Evolutionary conservation across 257 asterid genomes (phyloP).

Genomic region (Solanum acaule): DNA sequence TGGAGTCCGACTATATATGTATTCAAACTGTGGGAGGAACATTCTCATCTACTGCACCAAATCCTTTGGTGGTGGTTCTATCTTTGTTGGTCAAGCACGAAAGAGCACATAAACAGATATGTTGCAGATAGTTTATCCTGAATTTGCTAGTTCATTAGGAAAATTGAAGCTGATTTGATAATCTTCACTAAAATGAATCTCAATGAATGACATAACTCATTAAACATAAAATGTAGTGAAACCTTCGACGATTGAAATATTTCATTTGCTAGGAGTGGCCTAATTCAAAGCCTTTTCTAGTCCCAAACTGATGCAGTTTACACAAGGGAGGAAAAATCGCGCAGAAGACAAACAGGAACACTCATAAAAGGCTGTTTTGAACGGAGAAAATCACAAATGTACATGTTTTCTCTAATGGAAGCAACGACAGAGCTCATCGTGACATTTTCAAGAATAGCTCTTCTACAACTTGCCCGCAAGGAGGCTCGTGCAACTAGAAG

Average conservation of each 20-base stretch:
- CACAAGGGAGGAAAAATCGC: background rate
- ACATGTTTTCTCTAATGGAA: background rate
- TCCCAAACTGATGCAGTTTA: background rate
- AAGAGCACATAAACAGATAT: background rate
- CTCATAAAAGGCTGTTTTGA: background rate
- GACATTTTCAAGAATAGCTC: background rate
- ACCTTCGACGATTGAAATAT: background rate
- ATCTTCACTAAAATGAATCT: background rate
- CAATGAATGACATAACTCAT: background rate
- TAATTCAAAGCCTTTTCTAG: background rate
- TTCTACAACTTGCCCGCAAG: background rate
- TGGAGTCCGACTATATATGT: too few species aligned
- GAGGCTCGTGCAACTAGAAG: conserved; percentile 15
- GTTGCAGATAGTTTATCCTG: background rate
- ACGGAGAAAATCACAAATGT: background rate
- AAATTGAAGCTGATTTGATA: background rate
- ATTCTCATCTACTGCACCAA: fast-evolving
- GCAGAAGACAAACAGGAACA: background rate
- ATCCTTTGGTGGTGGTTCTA: background rate
- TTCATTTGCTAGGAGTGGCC: background rate
- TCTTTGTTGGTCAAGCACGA: background rate
- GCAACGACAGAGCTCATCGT: background rate
- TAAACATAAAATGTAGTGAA: background rate
- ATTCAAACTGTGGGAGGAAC: background rate
- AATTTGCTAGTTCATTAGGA: background rate